Conservation (phyloP, 2,329 filamentous ascomycete genomes). For the Septoria linicola region DNA sequence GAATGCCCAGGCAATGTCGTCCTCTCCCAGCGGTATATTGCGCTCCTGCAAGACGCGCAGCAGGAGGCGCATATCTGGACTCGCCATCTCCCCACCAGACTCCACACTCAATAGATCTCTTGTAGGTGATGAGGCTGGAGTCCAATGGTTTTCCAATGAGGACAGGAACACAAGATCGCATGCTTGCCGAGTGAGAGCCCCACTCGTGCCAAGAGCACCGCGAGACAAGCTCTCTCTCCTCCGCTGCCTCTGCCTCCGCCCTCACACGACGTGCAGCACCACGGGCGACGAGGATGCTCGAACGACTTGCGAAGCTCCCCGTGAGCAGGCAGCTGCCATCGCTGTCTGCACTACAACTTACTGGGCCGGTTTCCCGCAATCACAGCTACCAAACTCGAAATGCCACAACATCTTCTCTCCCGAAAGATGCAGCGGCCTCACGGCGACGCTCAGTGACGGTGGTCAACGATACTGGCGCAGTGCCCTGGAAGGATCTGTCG, state of each 20-base stretch:
- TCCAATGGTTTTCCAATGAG: no score
- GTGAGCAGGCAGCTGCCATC: constrained; percentile 16
- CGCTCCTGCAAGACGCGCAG: constrained; percentile 48
- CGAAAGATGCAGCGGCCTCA: constrained; percentile 42
- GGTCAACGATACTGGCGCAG: constrained; percentile 79
- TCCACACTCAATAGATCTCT: neutral
- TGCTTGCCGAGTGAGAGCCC: neutral
- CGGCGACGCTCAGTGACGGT: constrained; percentile 73
- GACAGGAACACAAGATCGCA: neutral
- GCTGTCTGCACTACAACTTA: no score
- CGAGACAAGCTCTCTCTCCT: constrained; percentile 6
- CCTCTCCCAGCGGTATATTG: constrained; percentile 45
- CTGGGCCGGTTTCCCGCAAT: constrained; percentile 11
- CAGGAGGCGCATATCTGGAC: constrained; percentile 40
- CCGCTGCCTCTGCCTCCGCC: constrained; percentile 2
- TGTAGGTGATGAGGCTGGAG: no score
- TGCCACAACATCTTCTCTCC: constrained; percentile 28
- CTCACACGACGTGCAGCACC: neutral
- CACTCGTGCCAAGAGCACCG: neutral
- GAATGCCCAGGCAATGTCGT: constrained; percentile 52
- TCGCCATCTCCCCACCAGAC: constrained; percentile 15
- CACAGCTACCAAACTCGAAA: constrained; percentile 16
- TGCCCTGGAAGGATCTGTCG: constrained; percentile 78
- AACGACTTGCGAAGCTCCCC: constrained; percentile 10
- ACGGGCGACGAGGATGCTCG: constrained; percentile 17